A percentile compares a stretch with the other conserved stretches of the same genome.
phyloP scores from a whole-genome alignment of 2,329 filamentous ascomycete species.

The Fusarium oligoseptatum region DNA sequence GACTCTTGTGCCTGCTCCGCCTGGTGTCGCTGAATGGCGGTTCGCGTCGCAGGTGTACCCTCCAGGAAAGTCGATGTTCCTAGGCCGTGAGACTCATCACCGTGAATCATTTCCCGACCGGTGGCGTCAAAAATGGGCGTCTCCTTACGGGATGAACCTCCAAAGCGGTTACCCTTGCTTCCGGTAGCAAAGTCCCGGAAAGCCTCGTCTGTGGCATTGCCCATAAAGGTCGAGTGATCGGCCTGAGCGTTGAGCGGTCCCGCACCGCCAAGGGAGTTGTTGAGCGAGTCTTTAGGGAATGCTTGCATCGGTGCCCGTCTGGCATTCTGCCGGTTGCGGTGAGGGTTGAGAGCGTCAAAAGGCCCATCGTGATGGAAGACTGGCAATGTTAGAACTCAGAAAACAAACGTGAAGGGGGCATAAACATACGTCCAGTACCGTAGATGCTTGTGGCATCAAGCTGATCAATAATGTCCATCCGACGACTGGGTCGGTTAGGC shows the following conservation, averaged over 20 bases:
- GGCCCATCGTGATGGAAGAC: constrained; percentile 98
- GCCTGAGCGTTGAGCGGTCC: constrained; percentile 86
- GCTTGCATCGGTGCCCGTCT: constrained; percentile 94
- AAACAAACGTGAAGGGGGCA: not conserved
- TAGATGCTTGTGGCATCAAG: constrained; percentile 97
- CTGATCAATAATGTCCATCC: constrained; percentile 93
- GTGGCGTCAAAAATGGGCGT: constrained; percentile 76
- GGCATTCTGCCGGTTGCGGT: constrained; percentile 88
- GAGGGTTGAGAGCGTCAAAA: constrained; percentile 95
- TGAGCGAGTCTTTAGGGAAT: constrained; percentile 91
- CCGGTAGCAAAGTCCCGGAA: constrained; percentile 80
- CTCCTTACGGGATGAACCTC: constrained; percentile 51
- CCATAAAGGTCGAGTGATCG: constrained; percentile 90
- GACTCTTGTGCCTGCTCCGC: constrained; percentile 75
- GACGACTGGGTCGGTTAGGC: constrained; percentile 61
- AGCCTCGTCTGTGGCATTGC: constrained; percentile 82
- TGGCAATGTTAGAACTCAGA: constrained; percentile 53
- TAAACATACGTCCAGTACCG: constrained; percentile 83
- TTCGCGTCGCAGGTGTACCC: constrained; percentile 87
- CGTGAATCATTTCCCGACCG: constrained; percentile 78
- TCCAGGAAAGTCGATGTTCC: constrained; percentile 97
- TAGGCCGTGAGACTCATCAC: constrained; percentile 84
- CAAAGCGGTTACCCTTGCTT: constrained; percentile 43
- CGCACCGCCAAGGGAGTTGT: constrained; percentile 90
- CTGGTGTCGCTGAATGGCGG: constrained; percentile 81